Base-by-base conservation (phyloP, 306 rosid species). In the Boehmeria nivea region DNA sequence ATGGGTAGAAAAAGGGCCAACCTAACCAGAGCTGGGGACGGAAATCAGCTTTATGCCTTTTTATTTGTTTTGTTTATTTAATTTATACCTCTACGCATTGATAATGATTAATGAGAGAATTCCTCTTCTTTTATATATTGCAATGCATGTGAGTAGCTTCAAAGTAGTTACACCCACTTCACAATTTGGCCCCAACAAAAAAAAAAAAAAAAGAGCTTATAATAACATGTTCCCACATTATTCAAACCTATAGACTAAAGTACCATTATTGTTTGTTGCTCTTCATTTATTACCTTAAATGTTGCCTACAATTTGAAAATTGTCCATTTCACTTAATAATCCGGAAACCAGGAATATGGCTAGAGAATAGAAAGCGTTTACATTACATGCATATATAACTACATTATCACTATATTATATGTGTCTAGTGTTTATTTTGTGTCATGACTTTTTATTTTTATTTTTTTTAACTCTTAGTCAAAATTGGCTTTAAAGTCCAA, bases 401-500 rank as follows among this genome's bases (percentile, higher is more conserved):
- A n/a, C n/a, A n/a, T n/a, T n/a, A n/a, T n/a, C n/a, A n/a, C n/a
- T n/a, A n/a, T n/a, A n/a, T n/a, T n/a, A n/a, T n/a, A n/a, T n/a
- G n/a, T n/a, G n/a, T n/a, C n/a, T n/a, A n/a, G n/a, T 19, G 6
- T 7, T n/a, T 31, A 2, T 53, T 6, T 15, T 2, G 36, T 49
- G 17, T 2, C 51, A 45, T 45, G 51, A 34, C 43, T 2, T 18
- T 13, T 28, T 63, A n/a, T 54, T 69, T 17, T 21, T 15, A 3
- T 16, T 67, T 21, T 13, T 18, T n/a, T 50, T 67, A 7, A 0
- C 11, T 51, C n/a, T 25, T 21, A 31, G 48, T 63, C 50, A 60
- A 59, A 60, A 23, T 57, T 64, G 56, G 54, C 44, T 60, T 55
- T 43, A n/a, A 60, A 64, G 59, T 33, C 44, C 42, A 38, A 24